Evolutionary conservation across 23 red algal genomes (phyloP).

Genomic region (Gracilaria domingensis): DNA sequence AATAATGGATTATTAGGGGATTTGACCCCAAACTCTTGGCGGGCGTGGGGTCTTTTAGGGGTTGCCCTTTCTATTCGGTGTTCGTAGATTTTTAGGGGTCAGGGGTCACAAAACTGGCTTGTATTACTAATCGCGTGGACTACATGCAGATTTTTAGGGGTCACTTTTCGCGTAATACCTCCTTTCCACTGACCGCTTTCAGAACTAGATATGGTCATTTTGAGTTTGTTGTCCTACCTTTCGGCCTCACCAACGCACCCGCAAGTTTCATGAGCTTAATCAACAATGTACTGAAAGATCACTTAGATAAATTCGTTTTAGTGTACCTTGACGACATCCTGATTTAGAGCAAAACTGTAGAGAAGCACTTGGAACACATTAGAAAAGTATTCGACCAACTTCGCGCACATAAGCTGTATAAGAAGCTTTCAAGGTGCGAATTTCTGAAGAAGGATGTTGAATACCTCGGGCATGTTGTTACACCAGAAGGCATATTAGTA

Average conservation of each 20-base stretch:
- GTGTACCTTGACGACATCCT: conserved; percentile 21
- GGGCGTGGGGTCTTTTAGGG: too few relatives aligned
- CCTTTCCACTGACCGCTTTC: conserved; percentile 7
- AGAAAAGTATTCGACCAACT: not conserved
- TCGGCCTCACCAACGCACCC: conserved; percentile 40
- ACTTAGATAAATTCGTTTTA: conserved; percentile 18
- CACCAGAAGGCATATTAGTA: not conserved
- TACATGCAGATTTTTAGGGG: too few relatives aligned
- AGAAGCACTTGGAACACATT: conserved; percentile 26
- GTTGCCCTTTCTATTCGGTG: too few relatives aligned
- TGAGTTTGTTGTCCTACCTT: conserved; percentile 36
- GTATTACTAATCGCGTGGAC: too few relatives aligned
- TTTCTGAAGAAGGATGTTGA: not conserved
- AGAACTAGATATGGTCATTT: conserved; percentile 28
- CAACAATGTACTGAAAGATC: not conserved
- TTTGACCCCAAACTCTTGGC: too few relatives aligned
- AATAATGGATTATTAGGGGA: too few relatives aligned
- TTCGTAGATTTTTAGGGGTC: too few relatives aligned
- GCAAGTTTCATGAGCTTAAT: conserved; percentile 43
- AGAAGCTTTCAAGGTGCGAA: conserved; percentile 16
- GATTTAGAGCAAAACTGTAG: not conserved
- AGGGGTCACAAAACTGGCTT: too few relatives aligned
- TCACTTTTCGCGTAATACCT: too few relatives aligned
- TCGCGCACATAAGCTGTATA: conserved; percentile 7
- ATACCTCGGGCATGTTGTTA: conserved; percentile 39